A percentile compares a stretch with the other conserved stretches of the same genome.
Conservation (phyloP, 208 protist genomes). For the Trypanosoma conorhini region DNA sequence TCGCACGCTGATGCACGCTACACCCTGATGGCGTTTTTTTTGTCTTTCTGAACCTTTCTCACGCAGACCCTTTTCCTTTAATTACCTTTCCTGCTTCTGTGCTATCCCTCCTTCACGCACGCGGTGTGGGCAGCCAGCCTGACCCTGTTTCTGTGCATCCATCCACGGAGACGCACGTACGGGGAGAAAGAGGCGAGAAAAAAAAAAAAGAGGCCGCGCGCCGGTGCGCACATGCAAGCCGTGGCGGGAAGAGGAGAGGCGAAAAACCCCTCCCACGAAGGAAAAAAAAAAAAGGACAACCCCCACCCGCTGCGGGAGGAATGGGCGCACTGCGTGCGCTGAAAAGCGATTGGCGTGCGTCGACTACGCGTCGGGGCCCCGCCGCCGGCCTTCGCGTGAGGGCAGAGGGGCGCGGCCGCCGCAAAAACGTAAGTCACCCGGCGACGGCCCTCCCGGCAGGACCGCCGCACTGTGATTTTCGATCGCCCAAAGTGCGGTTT, state of each 20-base stretch:
- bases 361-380: too few relatives aligned
- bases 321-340: too few relatives aligned
- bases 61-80: neutral
- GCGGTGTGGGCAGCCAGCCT: neutral
- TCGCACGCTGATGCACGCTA: neutral
- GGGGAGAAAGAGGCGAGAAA: neutral
- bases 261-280: too few relatives aligned
- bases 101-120: neutral
- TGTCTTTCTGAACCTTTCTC: neutral
- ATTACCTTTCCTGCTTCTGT: neutral
- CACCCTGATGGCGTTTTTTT: neutral
- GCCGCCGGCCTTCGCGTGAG: neutral
- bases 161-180: neutral
- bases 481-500: neutral
- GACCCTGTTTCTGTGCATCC: neutral
- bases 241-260: too few relatives aligned
- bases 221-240: too few relatives aligned
- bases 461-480: neutral
- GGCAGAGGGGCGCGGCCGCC: neutral
- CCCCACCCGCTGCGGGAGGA: too few relatives aligned
- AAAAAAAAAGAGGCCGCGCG: neutral
- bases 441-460: too few relatives aligned
- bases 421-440: neutral
- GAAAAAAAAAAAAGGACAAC: too few relatives aligned
- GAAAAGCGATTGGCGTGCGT: too few relatives aligned